phyloP scores from a whole-genome alignment of 352 stramenopile genomes.

The Elongisporangium senticosum region DNA sequence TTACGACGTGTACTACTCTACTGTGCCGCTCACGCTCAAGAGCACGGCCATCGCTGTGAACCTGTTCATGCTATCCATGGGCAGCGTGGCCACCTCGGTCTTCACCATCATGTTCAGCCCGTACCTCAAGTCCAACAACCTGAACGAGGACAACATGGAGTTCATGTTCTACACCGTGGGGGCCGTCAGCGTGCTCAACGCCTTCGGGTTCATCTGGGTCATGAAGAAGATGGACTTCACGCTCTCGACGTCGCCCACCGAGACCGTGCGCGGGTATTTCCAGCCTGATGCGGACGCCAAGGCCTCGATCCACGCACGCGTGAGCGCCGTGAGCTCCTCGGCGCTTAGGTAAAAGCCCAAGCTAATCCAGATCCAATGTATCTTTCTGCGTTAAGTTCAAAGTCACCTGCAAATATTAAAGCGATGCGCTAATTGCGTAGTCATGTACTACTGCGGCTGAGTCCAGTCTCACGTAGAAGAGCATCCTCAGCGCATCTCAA shows the following conservation, averaged over 20 bases:
- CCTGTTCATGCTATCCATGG: constrained; percentile 53
- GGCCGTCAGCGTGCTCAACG: constrained; percentile 37
- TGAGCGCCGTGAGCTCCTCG: not conserved
- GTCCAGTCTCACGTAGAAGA: no score
- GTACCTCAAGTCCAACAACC: constrained; percentile 39
- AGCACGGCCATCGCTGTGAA: constrained; percentile 49
- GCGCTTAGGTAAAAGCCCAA: not conserved
- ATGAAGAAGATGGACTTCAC: constrained; percentile 61
- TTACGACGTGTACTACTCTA: constrained; percentile 57
- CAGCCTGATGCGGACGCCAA: not conserved
- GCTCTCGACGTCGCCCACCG: constrained; percentile 15
- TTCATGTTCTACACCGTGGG: constrained; percentile 67
- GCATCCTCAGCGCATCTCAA: no score
- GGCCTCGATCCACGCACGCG: no score
- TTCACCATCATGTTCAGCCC: constrained; percentile 63
- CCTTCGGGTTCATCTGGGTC: constrained; percentile 37
- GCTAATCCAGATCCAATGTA: no score
- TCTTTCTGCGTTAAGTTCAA: no score
- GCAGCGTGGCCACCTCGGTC: constrained; percentile 45
- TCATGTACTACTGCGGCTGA: no score
- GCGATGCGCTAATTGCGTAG: no score
- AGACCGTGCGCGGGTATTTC: not conserved
- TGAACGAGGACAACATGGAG: constrained; percentile 62
- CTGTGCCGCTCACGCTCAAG: constrained; percentile 47
- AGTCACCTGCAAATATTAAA: no score